Conservation (phyloP, 192 early-diverging fungal species). For the Umbelopsis isabellina region DNA sequence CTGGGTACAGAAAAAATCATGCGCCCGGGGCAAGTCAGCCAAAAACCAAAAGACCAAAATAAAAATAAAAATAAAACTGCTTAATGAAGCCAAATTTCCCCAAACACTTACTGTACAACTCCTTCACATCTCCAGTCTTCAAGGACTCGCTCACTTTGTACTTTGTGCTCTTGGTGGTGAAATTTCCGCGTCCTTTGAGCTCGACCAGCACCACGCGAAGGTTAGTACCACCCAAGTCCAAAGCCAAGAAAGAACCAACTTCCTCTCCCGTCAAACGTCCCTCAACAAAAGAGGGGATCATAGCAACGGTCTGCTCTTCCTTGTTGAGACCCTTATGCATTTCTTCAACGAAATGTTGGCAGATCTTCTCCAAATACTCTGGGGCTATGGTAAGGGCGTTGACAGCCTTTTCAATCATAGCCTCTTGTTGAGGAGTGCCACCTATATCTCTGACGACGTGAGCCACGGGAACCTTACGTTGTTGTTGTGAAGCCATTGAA, state of each 20-base stretch:
- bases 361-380: constrained; percentile 59
- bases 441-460: constrained; percentile 37
- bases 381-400: constrained; percentile 58
- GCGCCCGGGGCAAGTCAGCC: not conserved
- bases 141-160: constrained; percentile 65
- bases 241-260: constrained; percentile 81
- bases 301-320: constrained; percentile 64
- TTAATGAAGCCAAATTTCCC: not conserved
- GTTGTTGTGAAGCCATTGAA: constrained; percentile 1
- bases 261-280: constrained; percentile 78
- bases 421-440: constrained; percentile 55
- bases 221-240: constrained; percentile 94
- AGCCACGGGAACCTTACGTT: constrained; percentile 28
- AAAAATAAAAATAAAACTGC: no score
- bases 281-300: constrained; percentile 91
- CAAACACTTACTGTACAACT: constrained; percentile 45
- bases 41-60: constrained; percentile 27
- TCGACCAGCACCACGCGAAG: constrained; percentile 86
- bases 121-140: constrained; percentile 57
- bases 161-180: constrained; percentile 73
- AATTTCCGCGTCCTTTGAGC: constrained; percentile 76
- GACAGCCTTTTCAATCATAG: constrained; percentile 50
- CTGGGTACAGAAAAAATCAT: constrained; percentile 36
- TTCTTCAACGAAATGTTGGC: constrained; percentile 59
- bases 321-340: constrained; percentile 67